Conservation (phyloP, 441 rosid genomes). For the Cnidoscolus chayamansa region DNA sequence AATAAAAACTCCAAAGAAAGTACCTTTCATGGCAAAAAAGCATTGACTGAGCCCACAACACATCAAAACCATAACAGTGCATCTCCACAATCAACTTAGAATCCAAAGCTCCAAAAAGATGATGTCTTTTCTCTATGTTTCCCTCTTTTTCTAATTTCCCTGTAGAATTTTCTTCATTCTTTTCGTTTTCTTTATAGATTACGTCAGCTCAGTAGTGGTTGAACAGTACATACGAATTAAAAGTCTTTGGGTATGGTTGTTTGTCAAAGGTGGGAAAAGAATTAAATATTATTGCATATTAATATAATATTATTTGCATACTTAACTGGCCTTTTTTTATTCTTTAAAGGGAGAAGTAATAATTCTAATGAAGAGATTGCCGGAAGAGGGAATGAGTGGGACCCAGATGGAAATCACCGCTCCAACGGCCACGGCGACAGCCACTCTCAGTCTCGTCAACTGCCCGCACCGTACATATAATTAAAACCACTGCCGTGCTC, state of each 20-base stretch:
- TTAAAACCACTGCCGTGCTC: too few relatives aligned
- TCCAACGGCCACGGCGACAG: too few relatives aligned
- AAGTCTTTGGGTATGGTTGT: neutral
- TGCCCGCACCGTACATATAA: conserved; percentile 5
- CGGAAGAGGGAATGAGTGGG: neutral
- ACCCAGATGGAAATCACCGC: conserved; percentile 16
- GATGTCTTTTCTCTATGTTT: neutral
- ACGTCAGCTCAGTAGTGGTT: neutral
- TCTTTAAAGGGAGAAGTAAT: neutral
- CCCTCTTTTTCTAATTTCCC: conserved; percentile 5
- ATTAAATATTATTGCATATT: neutral
- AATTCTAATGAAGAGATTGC: too few relatives aligned
- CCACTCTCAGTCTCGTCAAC: conserved; percentile 16
- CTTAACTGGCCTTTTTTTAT: neutral
- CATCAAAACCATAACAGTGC: conserved; percentile 35
- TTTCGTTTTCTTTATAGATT: neutral
- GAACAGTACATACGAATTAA: neutral
- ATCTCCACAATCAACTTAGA: conserved; percentile 42
- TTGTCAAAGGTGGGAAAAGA: conserved; percentile 15
- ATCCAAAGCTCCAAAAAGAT: conserved; percentile 41
- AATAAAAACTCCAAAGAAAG: conserved; percentile 19
- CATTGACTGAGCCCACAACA: conserved; percentile 56
- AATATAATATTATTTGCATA: neutral
- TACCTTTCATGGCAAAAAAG: conserved; percentile 46
- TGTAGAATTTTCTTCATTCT: neutral